Conservation (phyloP, 306 rosid genomes). For the Canavalia gladiata region DNA sequence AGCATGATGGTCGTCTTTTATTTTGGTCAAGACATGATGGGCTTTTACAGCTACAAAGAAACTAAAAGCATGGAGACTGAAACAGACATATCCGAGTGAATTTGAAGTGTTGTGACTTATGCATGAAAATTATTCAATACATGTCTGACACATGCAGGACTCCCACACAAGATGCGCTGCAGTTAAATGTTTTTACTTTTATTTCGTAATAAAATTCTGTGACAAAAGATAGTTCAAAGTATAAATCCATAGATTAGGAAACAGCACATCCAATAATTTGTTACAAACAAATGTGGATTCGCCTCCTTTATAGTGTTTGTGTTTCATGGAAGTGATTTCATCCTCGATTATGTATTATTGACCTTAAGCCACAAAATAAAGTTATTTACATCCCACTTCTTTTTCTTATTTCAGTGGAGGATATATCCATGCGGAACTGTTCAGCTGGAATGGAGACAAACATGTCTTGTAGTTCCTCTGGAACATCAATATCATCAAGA, state of each 20-base stretch:
- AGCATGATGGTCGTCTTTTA: too few species aligned
- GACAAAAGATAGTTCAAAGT: constrained; percentile 14
- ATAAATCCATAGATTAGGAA: constrained; percentile 9
- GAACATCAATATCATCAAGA: constrained; percentile 82
- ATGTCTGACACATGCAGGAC: neutral
- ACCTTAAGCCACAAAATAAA: neutral
- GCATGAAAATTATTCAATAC: neutral
- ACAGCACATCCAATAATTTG: neutral
- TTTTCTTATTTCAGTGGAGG: constrained; percentile 84
- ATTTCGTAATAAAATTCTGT: neutral
- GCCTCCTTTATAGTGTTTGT: neutral
- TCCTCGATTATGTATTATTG: neutral
- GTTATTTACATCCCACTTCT: constrained; percentile 60
- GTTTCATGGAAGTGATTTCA: constrained; percentile 17
- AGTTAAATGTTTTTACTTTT: too few species aligned
- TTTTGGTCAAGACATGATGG: neutral
- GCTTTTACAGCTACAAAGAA: neutral
- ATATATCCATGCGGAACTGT: constrained; percentile 81
- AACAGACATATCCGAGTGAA: neutral
- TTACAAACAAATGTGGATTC: constrained; percentile 4
- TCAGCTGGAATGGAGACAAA: constrained; percentile 82
- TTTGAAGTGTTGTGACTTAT: constrained; percentile 3
- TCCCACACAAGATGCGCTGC: too few species aligned
- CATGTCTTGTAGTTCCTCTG: constrained; percentile 79
- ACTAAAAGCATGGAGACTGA: neutral